phyloP scores from a whole-genome alignment of 2,329 filamentous ascomycete genomes.

The Fusarium sp. region DNA sequence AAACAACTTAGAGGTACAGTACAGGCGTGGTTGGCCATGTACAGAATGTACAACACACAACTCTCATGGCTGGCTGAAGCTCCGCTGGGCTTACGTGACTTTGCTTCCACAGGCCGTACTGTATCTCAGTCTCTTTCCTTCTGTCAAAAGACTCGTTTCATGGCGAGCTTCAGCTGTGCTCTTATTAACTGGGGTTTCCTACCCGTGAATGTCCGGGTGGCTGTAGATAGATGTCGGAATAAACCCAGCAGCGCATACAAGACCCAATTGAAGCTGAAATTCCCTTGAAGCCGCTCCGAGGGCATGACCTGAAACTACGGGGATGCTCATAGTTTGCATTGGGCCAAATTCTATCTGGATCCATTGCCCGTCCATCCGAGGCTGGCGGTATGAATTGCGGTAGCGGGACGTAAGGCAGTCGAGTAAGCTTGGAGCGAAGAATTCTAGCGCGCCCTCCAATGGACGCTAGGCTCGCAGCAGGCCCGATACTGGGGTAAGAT shows the following conservation, averaged over 20 bases:
- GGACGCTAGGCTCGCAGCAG: constrained; percentile 11
- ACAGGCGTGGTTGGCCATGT: not conserved
- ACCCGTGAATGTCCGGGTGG: constrained; percentile 7
- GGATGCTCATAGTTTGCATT: constrained; percentile 12
- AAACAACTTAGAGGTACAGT: not conserved
- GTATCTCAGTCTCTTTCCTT: not conserved
- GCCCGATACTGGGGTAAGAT: constrained; percentile 24
- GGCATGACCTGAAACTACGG: constrained; percentile 21
- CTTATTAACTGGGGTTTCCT: not conserved
- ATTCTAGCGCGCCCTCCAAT: constrained; percentile 17
- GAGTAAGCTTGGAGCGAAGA: constrained; percentile 9
- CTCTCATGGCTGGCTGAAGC: constrained; percentile 12
- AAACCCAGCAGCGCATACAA: not conserved
- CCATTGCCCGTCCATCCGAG: constrained; percentile 15
- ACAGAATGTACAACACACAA: constrained; percentile 7
- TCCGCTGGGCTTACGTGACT: constrained; percentile 3
- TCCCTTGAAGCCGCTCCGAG: not conserved
- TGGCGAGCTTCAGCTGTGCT: not conserved
- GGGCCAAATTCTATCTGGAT: constrained; percentile 26
- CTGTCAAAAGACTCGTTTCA: not conserved
- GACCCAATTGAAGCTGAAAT: not conserved
- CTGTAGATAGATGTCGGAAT: not conserved
- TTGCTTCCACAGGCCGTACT: not conserved
- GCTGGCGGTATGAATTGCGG: constrained; percentile 13
- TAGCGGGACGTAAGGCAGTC: not conserved